Base-by-base conservation (phyloP, 2,329 filamentous ascomycete species). In the Aspergillus quadricinctus region DNA sequence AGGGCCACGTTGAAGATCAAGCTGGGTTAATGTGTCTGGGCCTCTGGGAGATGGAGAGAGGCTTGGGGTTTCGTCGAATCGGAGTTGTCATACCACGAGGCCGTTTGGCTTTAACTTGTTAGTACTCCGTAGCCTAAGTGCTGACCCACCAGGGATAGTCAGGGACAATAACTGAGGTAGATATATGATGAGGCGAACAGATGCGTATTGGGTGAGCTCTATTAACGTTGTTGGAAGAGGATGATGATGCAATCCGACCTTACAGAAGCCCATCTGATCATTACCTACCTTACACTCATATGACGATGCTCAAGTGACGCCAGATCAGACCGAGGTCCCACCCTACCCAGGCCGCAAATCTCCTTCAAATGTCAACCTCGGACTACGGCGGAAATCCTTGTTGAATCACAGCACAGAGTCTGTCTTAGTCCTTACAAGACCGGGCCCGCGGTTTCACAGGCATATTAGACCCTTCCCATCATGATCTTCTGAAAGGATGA, bases 1-100 rank as follows among this genome's bases (percentile, higher is more conserved):
- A 56, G 56, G 56, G 62, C 61, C 59, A 65, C 62, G 62, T 65
- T 65, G 63, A 60, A 58, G 57, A 63, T 64, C 58, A 57, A 57
- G 52, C 40, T 46, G 19, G 21, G 43, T 23, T 25, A 9, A 49
- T 50, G 54, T 57, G 58, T 54, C 48, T 21, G 56, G 56, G 52
- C 56, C 53, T 64, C 61, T 63, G 61, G 61, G 62, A 62, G 61
- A 64, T 60, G 54, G 55, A 54, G 53, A 55, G 41, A 23, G 48
- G n/a, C 21, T 46, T 29, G 11, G 50, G 45, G 49, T 49, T 48
- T 50, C 27, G 48, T 56, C 58, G 55, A 63, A 60, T 58, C 56
- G 57, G 61, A 63, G 54, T 31, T 48, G 49, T 45, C 55, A 63
- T 61, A 57, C 59, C 59, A 50, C 9, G 35, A 49, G 52, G 23